Evolutionary conservation across 345 rosid species (phyloP).

Genomic region (Geranium rotundifolium): DNA sequence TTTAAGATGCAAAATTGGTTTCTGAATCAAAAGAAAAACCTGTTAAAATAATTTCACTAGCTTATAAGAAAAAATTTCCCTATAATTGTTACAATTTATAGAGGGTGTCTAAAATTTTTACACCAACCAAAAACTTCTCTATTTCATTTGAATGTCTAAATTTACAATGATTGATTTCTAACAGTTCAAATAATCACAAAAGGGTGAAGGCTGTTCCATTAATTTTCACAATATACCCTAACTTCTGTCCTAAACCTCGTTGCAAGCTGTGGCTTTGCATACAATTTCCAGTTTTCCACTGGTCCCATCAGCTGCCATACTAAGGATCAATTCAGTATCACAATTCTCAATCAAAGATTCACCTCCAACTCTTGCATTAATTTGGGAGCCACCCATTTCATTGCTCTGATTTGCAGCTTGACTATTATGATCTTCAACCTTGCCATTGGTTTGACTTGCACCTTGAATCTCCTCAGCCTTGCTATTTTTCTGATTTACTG

Average conservation of each 20-base stretch:
- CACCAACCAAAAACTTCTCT: neutral
- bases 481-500: neutral
- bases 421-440: neutral
- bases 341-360: constrained; percentile 17
- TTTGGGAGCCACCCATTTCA: constrained; percentile 8
- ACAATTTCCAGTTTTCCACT: constrained; percentile 14
- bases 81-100: neutral
- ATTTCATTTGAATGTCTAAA: neutral
- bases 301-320: constrained; percentile 6
- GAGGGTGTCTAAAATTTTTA: neutral
- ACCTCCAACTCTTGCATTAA: constrained; percentile 7
- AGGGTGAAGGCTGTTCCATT: neutral
- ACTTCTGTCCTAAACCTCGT: constrained; percentile 1
- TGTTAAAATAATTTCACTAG: no score
- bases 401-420: constrained; percentile 1
- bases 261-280: constrained; percentile 9
- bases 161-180: neutral
- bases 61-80: no score
- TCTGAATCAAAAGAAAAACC: no score
- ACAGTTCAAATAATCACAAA: neutral
- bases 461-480: neutral
- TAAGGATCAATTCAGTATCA: constrained; percentile 4
- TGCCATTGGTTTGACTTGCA: no score
- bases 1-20: no score
- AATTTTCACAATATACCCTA: constrained; percentile 11